These are phyloP conservation scores for Colletotrichum caudatum DNA, from an alignment of 2,329 filamentous ascomycete species.

Conservation along the genomic window DNA sequence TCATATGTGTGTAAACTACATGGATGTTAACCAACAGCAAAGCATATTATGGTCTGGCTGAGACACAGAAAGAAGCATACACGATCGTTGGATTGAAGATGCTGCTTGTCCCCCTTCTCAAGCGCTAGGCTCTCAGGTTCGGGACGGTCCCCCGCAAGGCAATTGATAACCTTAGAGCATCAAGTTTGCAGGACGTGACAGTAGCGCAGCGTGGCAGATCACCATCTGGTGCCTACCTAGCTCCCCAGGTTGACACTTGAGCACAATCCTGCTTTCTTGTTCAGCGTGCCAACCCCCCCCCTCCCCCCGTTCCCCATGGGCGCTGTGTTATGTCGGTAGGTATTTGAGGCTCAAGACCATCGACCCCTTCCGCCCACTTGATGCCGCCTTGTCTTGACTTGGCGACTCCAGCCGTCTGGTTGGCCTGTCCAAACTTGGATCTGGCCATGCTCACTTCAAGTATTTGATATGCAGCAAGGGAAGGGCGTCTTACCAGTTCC, in stretches of 20 bases:
- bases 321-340: background rate
- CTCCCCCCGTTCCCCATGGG: too few species aligned
- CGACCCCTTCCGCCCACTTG: background rate
- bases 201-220: background rate
- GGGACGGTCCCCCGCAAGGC: background rate
- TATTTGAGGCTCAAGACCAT: constrained; percentile 11
- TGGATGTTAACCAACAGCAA: background rate
- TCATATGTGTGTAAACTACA: background rate
- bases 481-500: background rate
- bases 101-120: background rate
- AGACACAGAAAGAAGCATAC: background rate
- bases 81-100: too few species aligned
- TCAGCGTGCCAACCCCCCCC: background rate
- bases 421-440: background rate
- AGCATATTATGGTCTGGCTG: background rate
- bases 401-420: background rate
- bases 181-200: background rate
- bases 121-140: background rate
- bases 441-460: background rate
- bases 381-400: constrained; percentile 6
- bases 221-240: too few species aligned
- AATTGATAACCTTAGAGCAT: background rate
- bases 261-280: constrained; percentile 1
- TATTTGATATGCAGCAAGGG: background rate
- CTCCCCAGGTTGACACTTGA: background rate